Conservation (phyloP, 768 basidiomycete genomes). For the Tulasnella sp. region DNA sequence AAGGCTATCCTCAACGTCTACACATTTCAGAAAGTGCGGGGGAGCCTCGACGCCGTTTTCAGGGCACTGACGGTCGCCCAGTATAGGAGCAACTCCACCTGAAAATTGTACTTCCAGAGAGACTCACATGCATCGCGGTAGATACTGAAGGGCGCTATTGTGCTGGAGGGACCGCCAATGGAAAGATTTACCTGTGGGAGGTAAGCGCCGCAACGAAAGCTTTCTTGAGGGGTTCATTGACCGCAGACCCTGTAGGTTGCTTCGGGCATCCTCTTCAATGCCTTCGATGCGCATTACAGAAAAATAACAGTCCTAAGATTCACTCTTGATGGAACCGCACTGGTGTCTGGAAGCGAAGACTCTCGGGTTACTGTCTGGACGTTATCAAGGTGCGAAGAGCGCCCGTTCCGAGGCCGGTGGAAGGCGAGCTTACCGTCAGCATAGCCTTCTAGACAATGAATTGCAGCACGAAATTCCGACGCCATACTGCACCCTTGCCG, state of each 20-base stretch:
- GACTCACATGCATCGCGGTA: constrained; percentile 71
- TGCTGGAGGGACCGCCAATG: constrained; percentile 82
- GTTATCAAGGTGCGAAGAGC: constrained; percentile 63
- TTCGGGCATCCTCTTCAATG: constrained; percentile 88
- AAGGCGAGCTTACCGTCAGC: background rate
- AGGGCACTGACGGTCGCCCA: constrained; percentile 14
- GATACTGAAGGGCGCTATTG: constrained; percentile 71
- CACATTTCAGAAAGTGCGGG: constrained; percentile 80
- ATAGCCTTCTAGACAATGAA: constrained; percentile 70
- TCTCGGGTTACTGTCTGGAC: constrained; percentile 87
- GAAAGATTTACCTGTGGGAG: constrained; percentile 96
- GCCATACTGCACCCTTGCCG: constrained; percentile 75
- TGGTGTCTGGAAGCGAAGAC: constrained; percentile 88
- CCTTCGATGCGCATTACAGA: constrained; percentile 96
- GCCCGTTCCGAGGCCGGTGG: background rate
- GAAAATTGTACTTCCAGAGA: constrained; percentile 87
- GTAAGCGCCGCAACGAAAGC: constrained; percentile 44
- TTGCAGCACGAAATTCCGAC: constrained; percentile 68
- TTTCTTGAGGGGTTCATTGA: background rate
- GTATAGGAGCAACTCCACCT: constrained; percentile 80
- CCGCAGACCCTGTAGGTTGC: constrained; percentile 52
- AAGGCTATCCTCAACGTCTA: constrained; percentile 88
- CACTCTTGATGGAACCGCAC: constrained; percentile 69
- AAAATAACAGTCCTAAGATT: constrained; percentile 78
- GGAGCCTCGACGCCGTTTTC: background rate